Base-by-base conservation (phyloP, 2,329 filamentous ascomycete species). In the Massarina eburnea region DNA sequence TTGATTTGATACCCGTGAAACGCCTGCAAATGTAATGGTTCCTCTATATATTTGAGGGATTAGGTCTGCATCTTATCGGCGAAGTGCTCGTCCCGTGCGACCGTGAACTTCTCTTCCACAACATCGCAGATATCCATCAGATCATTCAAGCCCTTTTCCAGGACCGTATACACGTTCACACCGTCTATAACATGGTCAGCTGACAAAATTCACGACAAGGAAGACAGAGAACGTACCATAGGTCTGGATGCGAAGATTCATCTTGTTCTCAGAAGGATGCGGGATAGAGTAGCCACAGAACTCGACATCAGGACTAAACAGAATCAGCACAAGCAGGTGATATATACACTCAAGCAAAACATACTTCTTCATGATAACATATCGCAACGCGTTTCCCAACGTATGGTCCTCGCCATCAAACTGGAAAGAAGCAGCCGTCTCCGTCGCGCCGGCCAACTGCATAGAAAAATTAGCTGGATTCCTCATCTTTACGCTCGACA, bases 281-380 rank as follows among this genome's bases (percentile, higher is more conserved):
- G 94, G 94, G 51, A 99, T 97, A 7, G 92, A 89, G 72, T 99
- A 99, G 50, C 92, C 94, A 73, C 94, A 97, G 74, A 99, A 96
- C 71, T 99, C 94, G 49, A 99, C 94, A 54, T 94, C 84, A 22
- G 94, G 92, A 71, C 92, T 97, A 55, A 42, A 42, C 9, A 2
- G 1, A 5, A 7, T n/a, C 6, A 18, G 27, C 19, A 30, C 10
- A 20, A 4, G 18, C 14, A 33, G 18, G 10, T 21, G 14, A 37
- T 30, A 43, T n/a, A n/a, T n/a, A n/a, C n/a, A n/a, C n/a, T n/a
- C n/a, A 27, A 10, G 14, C 8, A 19, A n/a, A 17, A 36, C 83
- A 55, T 76, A 96, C 92, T 99, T 99, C 75, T 97, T 97, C 89
- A 96, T 96, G 63, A 99, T 95, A 53, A 96, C 87, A 68, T 91